Conservation (phyloP, 441 rosid species). For the Kokia cookei region DNA sequence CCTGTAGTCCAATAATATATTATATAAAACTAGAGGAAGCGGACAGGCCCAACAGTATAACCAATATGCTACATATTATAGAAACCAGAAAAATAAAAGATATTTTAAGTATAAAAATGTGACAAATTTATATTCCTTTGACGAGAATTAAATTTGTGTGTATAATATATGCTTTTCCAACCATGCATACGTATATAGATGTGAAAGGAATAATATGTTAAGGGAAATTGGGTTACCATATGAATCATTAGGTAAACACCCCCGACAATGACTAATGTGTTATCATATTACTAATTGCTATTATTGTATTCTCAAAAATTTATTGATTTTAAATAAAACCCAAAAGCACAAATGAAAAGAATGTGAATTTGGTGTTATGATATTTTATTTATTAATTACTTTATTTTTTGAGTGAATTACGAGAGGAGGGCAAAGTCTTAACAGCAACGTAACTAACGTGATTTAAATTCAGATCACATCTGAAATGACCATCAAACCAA, state of each 20-base stretch:
- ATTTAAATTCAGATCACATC: too few relatives aligned
- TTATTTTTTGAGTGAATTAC: too few relatives aligned
- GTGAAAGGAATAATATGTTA: conserved; percentile 2
- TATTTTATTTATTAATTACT: too few relatives aligned
- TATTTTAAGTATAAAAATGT: not conserved
- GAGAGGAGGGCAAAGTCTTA: too few relatives aligned
- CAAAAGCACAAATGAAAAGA: not conserved
- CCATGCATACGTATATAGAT: conserved; percentile 18
- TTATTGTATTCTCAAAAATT: not conserved
- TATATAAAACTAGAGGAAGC: not conserved
- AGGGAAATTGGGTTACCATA: not conserved
- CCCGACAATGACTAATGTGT: not conserved
- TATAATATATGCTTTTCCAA: not conserved
- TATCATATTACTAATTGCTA: not conserved
- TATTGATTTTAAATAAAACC: not conserved
- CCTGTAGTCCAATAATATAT: too few relatives aligned
- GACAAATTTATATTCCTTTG: conserved; percentile 12
- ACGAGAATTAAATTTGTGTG: conserved; percentile 3
- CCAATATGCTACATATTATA: not conserved
- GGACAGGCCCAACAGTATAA: not conserved
- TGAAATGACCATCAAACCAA: too few relatives aligned
- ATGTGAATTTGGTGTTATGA: too few relatives aligned
- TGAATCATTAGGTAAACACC: not conserved
- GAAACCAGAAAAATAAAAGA: not conserved
- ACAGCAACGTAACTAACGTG: too few relatives aligned